A percentile compares a stretch with the other conserved stretches of the same genome.
These are phyloP conservation scores for Ceratobasidium sp. DNA, from an alignment of 1,284 basidiomycete species.

Conservation along the genomic window DNA sequence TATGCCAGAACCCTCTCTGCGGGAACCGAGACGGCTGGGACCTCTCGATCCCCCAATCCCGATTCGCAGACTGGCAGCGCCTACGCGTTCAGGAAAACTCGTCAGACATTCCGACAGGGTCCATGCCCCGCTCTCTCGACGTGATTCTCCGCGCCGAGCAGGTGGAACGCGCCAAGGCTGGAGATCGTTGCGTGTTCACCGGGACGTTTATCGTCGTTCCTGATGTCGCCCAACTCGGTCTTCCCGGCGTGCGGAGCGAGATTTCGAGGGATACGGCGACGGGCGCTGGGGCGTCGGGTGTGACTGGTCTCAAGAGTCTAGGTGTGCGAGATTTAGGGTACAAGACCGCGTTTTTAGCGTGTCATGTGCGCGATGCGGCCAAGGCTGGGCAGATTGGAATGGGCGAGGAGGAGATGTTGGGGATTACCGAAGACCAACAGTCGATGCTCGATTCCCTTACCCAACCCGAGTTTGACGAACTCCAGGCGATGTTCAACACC, in stretches of 20 bases:
- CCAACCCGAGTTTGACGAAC: slow-evolving; percentile 92
- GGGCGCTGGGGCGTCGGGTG: slow-evolving; percentile 73
- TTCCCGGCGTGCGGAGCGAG: slow-evolving; percentile 94
- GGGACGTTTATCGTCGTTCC: slow-evolving; percentile 99
- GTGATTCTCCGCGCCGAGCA: slow-evolving; percentile 95
- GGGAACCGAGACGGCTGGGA: slow-evolving; percentile 92
- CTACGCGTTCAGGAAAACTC: slow-evolving; percentile 99
- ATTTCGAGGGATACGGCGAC: slow-evolving; percentile 86
- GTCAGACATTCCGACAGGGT: slow-evolving; percentile 97
- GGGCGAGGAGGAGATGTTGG: slow-evolving; percentile 31
- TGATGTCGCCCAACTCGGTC: slow-evolving; percentile 93
- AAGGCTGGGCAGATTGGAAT: slow-evolving; percentile 60
- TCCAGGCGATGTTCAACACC: slow-evolving; percentile 90
- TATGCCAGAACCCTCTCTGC: slow-evolving; percentile 94
- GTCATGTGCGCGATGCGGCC: slow-evolving; percentile 94
- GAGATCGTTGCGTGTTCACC: slow-evolving; percentile 98
- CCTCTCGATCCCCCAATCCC: slow-evolving; percentile 93
- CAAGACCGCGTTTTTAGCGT: slow-evolving; percentile 98
- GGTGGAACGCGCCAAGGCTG: slow-evolving; percentile 97
- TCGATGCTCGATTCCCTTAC: slow-evolving; percentile 89
- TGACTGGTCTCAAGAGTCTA: slow-evolving; percentile 91
- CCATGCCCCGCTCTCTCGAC: slow-evolving; percentile 96
- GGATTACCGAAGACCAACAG: slow-evolving; percentile 61
- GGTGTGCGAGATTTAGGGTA: slow-evolving; percentile 97
- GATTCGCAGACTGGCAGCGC: slow-evolving; percentile 99